phyloP scores from a whole-genome alignment of 495 filamentous ascomycete species.

The Penicillium dipodomyicola region DNA sequence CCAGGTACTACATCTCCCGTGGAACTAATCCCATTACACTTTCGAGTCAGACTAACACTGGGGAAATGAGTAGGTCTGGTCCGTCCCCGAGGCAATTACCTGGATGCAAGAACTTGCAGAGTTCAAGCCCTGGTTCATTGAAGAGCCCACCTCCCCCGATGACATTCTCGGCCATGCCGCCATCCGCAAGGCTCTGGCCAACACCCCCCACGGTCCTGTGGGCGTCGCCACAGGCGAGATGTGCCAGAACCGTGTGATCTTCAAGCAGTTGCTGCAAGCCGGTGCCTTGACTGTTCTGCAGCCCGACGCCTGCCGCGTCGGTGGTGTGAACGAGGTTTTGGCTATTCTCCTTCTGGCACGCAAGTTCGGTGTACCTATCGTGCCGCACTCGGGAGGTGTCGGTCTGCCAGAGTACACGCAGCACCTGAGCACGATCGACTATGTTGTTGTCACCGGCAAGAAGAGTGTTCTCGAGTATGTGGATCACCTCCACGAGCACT shows the following conservation, averaged over 20 bases:
- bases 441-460: slow-evolving; percentile 82
- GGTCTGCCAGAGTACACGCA: slow-evolving; percentile 93
- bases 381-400: slow-evolving; percentile 87
- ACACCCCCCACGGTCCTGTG: slow-evolving; percentile 61
- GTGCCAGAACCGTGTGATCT: slow-evolving; percentile 93
- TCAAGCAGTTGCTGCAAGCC: slow-evolving; percentile 83
- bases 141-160: slow-evolving; percentile 93
- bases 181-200: slow-evolving; percentile 70
- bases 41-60: slow-evolving; percentile 4
- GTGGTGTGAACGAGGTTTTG: slow-evolving; percentile 89
- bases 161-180: slow-evolving; percentile 87
- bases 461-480: slow-evolving; percentile 84
- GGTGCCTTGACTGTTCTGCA: slow-evolving; percentile 86
- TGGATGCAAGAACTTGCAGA: slow-evolving; percentile 81
- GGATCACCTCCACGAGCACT: slow-evolving; percentile 92
- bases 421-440: slow-evolving; percentile 91
- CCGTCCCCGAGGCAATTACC: slow-evolving; percentile 83
- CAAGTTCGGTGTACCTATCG: slow-evolving; percentile 79
- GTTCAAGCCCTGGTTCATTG: slow-evolving; percentile 95
- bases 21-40: not conserved
- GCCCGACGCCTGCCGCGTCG: slow-evolving; percentile 87
- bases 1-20: slow-evolving; percentile 51
- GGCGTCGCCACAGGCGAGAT: slow-evolving; percentile 94
- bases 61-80: slow-evolving; percentile 63
- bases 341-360: slow-evolving; percentile 88